Percentiles rank a stretch among this genome's conserved stretches.
Conservation (phyloP, 768 basidiomycete species). For the Agrocybe praecox region DNA sequence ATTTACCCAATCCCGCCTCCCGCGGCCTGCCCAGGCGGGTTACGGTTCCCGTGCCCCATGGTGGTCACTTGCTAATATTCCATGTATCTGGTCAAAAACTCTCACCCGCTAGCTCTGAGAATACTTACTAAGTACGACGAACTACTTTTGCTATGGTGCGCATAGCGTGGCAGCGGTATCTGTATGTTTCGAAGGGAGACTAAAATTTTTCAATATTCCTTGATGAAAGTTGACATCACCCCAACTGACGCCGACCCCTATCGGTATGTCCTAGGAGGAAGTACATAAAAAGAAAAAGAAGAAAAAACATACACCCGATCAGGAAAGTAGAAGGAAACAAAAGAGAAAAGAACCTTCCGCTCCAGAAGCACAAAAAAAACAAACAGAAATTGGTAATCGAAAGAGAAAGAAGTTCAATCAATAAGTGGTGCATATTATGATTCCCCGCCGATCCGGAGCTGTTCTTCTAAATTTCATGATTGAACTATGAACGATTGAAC, state of each 20-base stretch:
- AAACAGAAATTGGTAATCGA: too few species aligned
- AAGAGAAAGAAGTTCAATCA: not conserved
- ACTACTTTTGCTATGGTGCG: too few species aligned
- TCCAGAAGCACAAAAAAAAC: not conserved
- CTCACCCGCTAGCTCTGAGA: too few species aligned
- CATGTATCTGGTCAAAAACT: too few species aligned
- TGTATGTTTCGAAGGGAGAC: not conserved
- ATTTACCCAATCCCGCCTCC: too few species aligned
- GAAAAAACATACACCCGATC: not conserved
- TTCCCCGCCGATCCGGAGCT: not conserved
- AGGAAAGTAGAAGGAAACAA: not conserved
- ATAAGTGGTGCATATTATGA: not conserved
- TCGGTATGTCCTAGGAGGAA: not conserved
- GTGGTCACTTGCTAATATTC: too few species aligned
- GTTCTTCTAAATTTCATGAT: not conserved
- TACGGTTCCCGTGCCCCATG: too few species aligned
- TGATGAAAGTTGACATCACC: not conserved
- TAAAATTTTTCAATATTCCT: not conserved
- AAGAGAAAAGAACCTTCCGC: not conserved
- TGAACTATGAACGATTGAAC: not conserved
- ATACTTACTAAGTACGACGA: too few species aligned
- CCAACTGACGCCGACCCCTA: not conserved
- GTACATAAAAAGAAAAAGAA: not conserved
- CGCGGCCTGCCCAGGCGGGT: too few species aligned
- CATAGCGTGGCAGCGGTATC: not conserved